These are phyloP conservation scores for Penicillium egyptiacum DNA, from an alignment of 495 filamentous ascomycete genomes.

Conservation along the genomic window DNA sequence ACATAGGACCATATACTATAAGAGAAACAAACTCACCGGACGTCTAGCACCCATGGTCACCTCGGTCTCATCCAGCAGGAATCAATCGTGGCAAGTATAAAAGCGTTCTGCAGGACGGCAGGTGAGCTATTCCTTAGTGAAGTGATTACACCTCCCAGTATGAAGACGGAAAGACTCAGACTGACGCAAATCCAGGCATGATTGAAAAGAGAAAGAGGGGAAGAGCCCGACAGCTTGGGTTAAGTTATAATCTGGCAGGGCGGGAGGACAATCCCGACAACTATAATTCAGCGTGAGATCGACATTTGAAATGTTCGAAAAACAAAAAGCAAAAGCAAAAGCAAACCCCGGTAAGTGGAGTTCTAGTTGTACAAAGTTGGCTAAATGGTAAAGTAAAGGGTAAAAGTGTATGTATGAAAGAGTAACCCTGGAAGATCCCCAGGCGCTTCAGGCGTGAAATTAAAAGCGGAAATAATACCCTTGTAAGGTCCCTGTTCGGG, in stretches of 20 bases:
- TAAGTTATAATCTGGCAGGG: conserved; percentile 47
- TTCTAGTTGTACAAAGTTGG: conserved; percentile 22
- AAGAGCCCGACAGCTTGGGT: conserved; percentile 46
- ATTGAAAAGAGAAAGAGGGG: not conserved
- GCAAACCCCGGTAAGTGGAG: conserved; percentile 20
- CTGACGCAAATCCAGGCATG: conserved; percentile 11
- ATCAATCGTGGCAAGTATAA: conserved; percentile 10
- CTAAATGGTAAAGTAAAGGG: conserved; percentile 7
- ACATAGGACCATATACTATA: conserved; percentile 3
- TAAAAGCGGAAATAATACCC: not conserved
- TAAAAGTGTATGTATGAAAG: conserved; percentile 5
- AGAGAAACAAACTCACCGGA: conserved; percentile 21
- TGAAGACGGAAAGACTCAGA: not conserved
- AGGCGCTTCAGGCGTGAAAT: conserved; percentile 14
- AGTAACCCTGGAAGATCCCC: conserved; percentile 4
- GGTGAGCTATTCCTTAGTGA: conserved; percentile 16
- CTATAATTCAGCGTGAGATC: conserved; percentile 29
- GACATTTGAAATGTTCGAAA: conserved; percentile 19
- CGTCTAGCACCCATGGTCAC: conserved; percentile 25
- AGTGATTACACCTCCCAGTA: conserved; percentile 21
- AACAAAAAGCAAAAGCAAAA: conserved; percentile 1
- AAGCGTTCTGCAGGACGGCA: conserved; percentile 3
- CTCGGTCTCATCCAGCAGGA: conserved; percentile 6
- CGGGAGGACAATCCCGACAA: conserved; percentile 37
- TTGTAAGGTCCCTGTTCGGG: conserved; percentile 3